phyloP scores from a whole-genome alignment of 192 early-diverging fungal species.

The Phlyctochytrium planicorne region DNA sequence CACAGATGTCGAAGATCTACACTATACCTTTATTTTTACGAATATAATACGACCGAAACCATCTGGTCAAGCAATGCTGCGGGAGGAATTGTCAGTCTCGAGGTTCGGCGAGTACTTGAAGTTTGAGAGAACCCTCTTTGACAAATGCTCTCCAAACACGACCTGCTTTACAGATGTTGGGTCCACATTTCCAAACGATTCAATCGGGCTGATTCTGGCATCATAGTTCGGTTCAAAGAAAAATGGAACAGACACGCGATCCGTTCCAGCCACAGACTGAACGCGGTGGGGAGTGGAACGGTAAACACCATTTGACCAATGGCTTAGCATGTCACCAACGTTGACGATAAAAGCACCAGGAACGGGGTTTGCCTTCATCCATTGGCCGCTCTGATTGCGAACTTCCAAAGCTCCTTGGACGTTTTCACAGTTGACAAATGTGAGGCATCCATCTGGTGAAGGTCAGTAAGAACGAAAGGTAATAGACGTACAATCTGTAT shows the following conservation, averaged over 20 bases:
- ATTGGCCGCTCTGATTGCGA: not conserved
- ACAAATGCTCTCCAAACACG: not conserved
- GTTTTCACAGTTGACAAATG: not conserved
- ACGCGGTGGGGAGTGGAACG: slow-evolving; percentile 1
- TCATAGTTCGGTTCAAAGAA: not conserved
- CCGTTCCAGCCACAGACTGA: not conserved
- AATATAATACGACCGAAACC: too few species aligned
- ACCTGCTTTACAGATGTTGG: not conserved
- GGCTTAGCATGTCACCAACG: not conserved
- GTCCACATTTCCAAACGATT: not conserved
- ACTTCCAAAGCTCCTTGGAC: not conserved
- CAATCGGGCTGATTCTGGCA: not conserved
- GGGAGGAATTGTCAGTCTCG: not conserved
- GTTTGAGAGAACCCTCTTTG: not conserved
- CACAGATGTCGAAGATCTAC: too few species aligned
- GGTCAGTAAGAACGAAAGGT: not conserved
- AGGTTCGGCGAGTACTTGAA: slow-evolving; percentile 1
- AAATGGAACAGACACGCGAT: not conserved
- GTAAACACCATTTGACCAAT: not conserved
- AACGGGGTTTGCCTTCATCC: not conserved
- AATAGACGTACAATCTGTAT: not conserved
- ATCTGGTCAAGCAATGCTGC: too few species aligned
- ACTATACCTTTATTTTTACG: too few species aligned
- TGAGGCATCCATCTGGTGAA: not conserved
- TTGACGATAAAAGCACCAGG: not conserved